Percentiles rank a stretch among this genome's conserved stretches.
phyloP scores from a whole-genome alignment of 2,329 filamentous ascomycete species.

The Lasiodiplodia gonubiensis region DNA sequence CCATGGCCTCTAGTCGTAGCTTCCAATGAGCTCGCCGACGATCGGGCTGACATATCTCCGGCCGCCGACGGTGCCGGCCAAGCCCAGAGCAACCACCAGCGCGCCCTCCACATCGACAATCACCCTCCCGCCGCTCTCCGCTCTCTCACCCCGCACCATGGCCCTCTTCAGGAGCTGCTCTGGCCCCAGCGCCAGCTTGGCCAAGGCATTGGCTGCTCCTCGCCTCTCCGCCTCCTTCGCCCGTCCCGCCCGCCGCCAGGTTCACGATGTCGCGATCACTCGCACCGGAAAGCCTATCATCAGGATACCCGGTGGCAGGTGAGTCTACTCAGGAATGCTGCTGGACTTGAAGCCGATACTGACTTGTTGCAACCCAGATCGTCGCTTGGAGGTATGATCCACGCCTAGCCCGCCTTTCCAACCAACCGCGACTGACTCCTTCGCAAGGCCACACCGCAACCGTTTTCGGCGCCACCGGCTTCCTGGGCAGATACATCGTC shows the following conservation, averaged over 20 bases:
- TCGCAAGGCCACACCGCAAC: conserved; percentile 86
- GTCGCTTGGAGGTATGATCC: conserved; percentile 74
- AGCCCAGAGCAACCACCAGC: conserved; percentile 30
- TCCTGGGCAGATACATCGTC: conserved; percentile 95
- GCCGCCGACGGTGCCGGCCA: conserved; percentile 16
- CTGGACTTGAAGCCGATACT: conserved; percentile 36
- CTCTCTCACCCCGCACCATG: conserved; percentile 49
- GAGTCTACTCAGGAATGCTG: conserved; percentile 43
- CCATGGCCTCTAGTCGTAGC: not conserved
- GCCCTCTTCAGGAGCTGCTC: conserved; percentile 48
- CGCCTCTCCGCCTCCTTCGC: conserved; percentile 34
- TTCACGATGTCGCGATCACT: conserved; percentile 89
- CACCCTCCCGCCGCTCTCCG: conserved; percentile 49
- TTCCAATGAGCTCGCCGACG: conserved; percentile 17
- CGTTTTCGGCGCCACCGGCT: conserved; percentile 96
- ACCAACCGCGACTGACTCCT: conserved; percentile 40
- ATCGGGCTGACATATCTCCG: conserved; percentile 27
- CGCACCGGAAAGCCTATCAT: conserved; percentile 95
- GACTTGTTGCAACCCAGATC: conserved; percentile 60
- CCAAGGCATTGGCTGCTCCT: conserved; percentile 38
- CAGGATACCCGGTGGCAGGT: conserved; percentile 88
- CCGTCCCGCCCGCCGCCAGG: conserved; percentile 30
- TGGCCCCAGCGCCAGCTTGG: conserved; percentile 46
- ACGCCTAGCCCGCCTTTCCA: conserved; percentile 28
- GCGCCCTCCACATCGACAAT: conserved; percentile 54